Evolutionary conservation across 129 eudicot genomes (phyloP), one percentile per base, ranked within the genome.

Genomic region (Centrapalus pauciflorus): DNA sequence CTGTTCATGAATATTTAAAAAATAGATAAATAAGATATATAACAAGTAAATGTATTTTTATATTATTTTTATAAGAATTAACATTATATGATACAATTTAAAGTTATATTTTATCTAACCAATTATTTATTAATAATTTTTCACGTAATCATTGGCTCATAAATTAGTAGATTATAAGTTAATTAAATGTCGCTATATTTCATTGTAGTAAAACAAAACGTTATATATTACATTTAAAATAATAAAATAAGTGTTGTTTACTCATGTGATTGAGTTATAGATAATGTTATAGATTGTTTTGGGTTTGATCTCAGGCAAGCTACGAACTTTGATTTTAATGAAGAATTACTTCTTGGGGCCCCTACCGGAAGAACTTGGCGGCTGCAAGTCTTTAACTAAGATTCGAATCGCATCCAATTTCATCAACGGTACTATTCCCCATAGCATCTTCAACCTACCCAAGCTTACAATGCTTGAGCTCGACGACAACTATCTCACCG

Each of bases 401-500:
- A 58, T 93, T 14, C 76, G 98, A 37, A 59, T 89, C 4, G 41
- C 43, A 30, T 77, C 69, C 24, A 93, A 93, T 51, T 87, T 75
- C 75, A 74, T 93, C 35, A 82, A 82, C 24, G 98, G 98, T 0
- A 66, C 80, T 0, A 79, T 93, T 28, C 98, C 98, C 0, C 35
- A 81, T 0, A 92, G 95, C 10, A 64, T 93, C 63, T 86, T 93
- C 71, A 77, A 8, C 26, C 67, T 93, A 75, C 96, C 95, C 11
- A 3, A 45, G 37, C 46, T 93, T 14, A 77, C 74, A 0, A 75
- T 82, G 57, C 76, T 89, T n/a, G 95, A 93, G 72, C 73, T 93
- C 1, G 76, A 82, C 45, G 83, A 86, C 61, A 93, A 93, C 76
- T 73, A 69, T 16, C 78, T 93, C 34, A 69, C 82, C 12, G 98